Base-by-base conservation (phyloP, 2,329 filamentous ascomycete genomes). In the Penicillium sp. region DNA sequence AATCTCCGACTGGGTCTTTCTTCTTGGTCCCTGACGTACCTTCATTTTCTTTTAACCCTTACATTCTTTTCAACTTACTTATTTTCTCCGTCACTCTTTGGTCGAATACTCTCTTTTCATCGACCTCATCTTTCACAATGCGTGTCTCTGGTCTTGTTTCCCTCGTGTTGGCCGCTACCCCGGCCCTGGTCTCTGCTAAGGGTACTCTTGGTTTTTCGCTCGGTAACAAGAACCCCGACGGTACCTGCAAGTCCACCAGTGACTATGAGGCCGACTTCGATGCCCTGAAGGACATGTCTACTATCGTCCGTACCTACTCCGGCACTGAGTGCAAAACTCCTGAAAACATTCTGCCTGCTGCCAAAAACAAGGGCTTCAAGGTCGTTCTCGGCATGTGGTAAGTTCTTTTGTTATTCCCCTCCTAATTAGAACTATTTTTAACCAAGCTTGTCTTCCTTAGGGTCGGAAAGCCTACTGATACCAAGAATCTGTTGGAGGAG, bases 371-470 rank as follows among this genome's bases (percentile, higher is more conserved):
- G 72, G 81, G 79, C 18, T 86, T 88, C 73, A 77, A 87, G 74
- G 85, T 89, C 58, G 76, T 89, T n/a, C 74, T 89, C 39, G 87
- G 86, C 57, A 82, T 89, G 67, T 90, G 86, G 86, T 85, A 74
- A 61, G 78, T 65, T n/a, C 27, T 34, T 18, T 27, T 38, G 8
- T 47, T 12, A 27, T 40, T 21, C 12, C 25, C 12, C 18, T 50
- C 12, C 37, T 29, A 21, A 15, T 37, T 34, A 16, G 25, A 29
- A 5, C 38, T 21, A 8, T 13, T 29, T 29, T 31, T 8, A n/a
- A 52, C 37, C 7, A 29, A 4, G 21, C 23, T 34, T 46, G 35
- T 39, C 6, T 13, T 13, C 18, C 40, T 29, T 50, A 65, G 63
- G 63, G 61, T 65, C 42, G 63, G 63, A 45, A 55, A 55, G 37